Evolutionary conservation across 2,329 filamentous ascomycete genomes (phyloP).

Genomic region (Phyllosticta ampelicida): DNA sequence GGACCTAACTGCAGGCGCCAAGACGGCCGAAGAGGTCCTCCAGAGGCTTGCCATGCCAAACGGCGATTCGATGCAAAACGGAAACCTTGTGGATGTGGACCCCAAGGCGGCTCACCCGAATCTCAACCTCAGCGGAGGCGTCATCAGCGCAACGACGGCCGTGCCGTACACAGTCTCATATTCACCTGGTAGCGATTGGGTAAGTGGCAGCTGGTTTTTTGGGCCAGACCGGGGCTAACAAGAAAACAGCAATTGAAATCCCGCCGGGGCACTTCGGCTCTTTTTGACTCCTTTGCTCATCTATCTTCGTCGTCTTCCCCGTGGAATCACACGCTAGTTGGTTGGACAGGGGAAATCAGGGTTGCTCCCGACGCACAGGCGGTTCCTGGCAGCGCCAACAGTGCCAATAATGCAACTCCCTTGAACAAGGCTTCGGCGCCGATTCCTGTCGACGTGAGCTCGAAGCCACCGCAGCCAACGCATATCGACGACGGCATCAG

Average conservation of each 20-base stretch:
- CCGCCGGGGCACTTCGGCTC: constrained; percentile 77
- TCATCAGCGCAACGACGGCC: constrained; percentile 54
- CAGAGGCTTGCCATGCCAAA: constrained; percentile 40
- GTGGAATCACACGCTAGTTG: constrained; percentile 88
- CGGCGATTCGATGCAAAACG: constrained; percentile 25
- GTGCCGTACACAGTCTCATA: constrained; percentile 51
- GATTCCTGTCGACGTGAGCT: constrained; percentile 56
- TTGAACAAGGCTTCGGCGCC: constrained; percentile 70
- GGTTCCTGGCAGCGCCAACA: constrained; percentile 16
- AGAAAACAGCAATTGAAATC: constrained; percentile 56
- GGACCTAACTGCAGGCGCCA: constrained; percentile 35
- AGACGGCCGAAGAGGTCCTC: constrained; percentile 40
- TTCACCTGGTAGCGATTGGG: constrained; percentile 45
- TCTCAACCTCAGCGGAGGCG: constrained; percentile 48
- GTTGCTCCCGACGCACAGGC: constrained; percentile 22
- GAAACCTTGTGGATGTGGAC: constrained; percentile 38
- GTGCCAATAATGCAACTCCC: constrained; percentile 35
- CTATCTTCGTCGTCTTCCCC: constrained; percentile 72
- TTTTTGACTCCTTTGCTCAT: constrained; percentile 84
- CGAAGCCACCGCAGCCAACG: constrained; percentile 46
- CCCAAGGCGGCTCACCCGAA: constrained; percentile 45
- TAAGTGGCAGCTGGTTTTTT: constrained; percentile 20
- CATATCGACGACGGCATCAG: constrained; percentile 61
- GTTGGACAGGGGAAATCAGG: constrained; percentile 75
- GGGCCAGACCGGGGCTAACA: neutral